Conservation (phyloP, 306 rosid genomes). For the Cucumis hystrix region DNA sequence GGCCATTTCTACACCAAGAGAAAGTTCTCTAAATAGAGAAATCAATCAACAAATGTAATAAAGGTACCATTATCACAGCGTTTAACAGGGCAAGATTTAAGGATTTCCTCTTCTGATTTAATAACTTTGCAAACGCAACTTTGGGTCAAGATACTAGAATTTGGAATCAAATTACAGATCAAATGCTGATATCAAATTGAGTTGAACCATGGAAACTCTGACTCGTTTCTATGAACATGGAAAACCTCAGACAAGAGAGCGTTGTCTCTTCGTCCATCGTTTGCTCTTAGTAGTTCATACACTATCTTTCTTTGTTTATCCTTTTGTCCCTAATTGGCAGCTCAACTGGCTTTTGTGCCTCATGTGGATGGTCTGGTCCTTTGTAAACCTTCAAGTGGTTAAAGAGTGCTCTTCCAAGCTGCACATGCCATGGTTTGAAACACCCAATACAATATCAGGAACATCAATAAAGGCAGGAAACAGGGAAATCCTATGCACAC, state of each 20-base stretch:
- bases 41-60: neutral
- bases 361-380: slow-evolving; percentile 88
- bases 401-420: slow-evolving; percentile 92
- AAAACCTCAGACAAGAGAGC: neutral
- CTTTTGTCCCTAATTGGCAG: slow-evolving; percentile 86
- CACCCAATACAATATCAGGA: neutral
- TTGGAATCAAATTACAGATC: neutral
- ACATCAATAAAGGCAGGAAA: neutral
- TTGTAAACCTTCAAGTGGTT: slow-evolving; percentile 84
- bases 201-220: neutral
- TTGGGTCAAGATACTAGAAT: neutral
- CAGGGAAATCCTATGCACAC: neutral
- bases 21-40: neutral
- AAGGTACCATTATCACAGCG: neutral
- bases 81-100: neutral
- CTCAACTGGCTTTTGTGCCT: slow-evolving; percentile 68
- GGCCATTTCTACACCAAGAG: neutral
- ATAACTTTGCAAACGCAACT: neutral
- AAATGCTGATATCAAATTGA: neutral
- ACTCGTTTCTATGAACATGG: neutral
- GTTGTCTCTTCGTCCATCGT: neutral
- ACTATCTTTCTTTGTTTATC: slow-evolving; percentile 43
- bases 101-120: neutral
- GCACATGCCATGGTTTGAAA: slow-evolving; percentile 23
- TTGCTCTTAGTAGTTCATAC: slow-evolving; percentile 1